Conservation (phyloP, 768 basidiomycete genomes). For the Mycena metata region DNA sequence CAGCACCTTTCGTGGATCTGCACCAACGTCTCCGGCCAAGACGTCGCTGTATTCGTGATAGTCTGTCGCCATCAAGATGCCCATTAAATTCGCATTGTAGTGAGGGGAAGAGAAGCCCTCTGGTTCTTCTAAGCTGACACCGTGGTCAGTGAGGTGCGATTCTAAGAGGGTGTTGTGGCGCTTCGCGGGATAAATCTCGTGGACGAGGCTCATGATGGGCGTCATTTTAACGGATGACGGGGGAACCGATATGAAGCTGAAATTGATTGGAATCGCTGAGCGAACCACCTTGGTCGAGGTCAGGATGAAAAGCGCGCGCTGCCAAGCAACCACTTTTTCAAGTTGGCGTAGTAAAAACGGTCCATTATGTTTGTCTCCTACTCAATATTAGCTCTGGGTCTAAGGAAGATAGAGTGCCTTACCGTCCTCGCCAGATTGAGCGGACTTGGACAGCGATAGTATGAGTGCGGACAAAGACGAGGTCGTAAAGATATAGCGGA, state of each 20-base stretch:
- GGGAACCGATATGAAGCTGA: slow-evolving; percentile 20
- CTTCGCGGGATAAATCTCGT: slow-evolving; percentile 14
- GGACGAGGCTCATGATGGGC: slow-evolving; percentile 24
- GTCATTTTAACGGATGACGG: slow-evolving; percentile 1
- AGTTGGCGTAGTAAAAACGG: slow-evolving; percentile 21
- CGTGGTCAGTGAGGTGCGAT: slow-evolving; percentile 1
- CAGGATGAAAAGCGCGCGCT: slow-evolving; percentile 19
- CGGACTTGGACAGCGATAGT: slow-evolving; percentile 9
- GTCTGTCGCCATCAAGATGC: slow-evolving; percentile 16
- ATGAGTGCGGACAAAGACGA: slow-evolving; percentile 19
- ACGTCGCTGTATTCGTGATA: background rate
- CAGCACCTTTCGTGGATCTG: slow-evolving; percentile 11
- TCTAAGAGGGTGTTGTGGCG: background rate
- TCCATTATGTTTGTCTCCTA: slow-evolving; percentile 14
- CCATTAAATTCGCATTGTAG: slow-evolving; percentile 19
- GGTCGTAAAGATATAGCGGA: slow-evolving; percentile 20
- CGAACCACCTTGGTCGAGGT: slow-evolving; percentile 21
- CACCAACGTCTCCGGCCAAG: background rate
- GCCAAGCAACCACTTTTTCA: slow-evolving; percentile 23
- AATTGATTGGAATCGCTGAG: slow-evolving; percentile 18
- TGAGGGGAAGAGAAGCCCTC: background rate
- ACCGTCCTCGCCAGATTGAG: background rate
- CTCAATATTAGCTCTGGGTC: background rate
- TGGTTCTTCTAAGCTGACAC: slow-evolving; percentile 1
- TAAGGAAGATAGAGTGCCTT: background rate